Evolutionary conservation across 2,329 filamentous ascomycete species (phyloP).

Genomic region (Alternaria solani): DNA sequence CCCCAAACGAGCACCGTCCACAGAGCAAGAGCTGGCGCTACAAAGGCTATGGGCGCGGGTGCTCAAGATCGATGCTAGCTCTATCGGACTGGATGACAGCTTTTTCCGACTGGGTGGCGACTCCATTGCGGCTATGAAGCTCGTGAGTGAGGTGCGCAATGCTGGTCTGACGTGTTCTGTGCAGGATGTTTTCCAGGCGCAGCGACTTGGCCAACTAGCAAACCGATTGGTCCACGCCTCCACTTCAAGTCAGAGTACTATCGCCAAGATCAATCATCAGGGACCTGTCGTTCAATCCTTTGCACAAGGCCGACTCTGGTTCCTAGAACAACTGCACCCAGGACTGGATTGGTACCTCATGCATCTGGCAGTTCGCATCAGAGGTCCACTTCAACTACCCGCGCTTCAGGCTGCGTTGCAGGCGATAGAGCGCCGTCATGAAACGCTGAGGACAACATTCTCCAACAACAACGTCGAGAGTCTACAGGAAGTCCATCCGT

Average conservation of each 20-base stretch:
- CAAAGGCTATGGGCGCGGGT: slow-evolving; percentile 8
- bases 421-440: slow-evolving; percentile 1
- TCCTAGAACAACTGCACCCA: slow-evolving; percentile 4
- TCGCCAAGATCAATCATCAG: background rate
- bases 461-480: background rate
- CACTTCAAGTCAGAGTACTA: background rate
- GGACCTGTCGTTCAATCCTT: slow-evolving; percentile 2
- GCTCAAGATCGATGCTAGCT: background rate
- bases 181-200: background rate
- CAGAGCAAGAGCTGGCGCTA: background rate
- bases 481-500: background rate
- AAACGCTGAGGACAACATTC: slow-evolving; percentile 8
- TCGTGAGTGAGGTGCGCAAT: slow-evolving; percentile 13
- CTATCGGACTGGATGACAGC: slow-evolving; percentile 18
- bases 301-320: slow-evolving; percentile 8
- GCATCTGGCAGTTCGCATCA: background rate
- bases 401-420: slow-evolving; percentile 2
- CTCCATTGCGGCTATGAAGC: slow-evolving; percentile 17
- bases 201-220: background rate
- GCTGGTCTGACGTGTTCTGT: background rate
- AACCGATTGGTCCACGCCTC: background rate
- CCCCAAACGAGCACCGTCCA: background rate
- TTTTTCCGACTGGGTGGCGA: slow-evolving; percentile 26
- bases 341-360: slow-evolving; percentile 7
- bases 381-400: background rate